Percentiles rank a stretch among this genome's conserved stretches.
Evolutionary conservation across 495 filamentous ascomycete species (phyloP).

Genomic region (Polyplosphaeria fusca): DNA sequence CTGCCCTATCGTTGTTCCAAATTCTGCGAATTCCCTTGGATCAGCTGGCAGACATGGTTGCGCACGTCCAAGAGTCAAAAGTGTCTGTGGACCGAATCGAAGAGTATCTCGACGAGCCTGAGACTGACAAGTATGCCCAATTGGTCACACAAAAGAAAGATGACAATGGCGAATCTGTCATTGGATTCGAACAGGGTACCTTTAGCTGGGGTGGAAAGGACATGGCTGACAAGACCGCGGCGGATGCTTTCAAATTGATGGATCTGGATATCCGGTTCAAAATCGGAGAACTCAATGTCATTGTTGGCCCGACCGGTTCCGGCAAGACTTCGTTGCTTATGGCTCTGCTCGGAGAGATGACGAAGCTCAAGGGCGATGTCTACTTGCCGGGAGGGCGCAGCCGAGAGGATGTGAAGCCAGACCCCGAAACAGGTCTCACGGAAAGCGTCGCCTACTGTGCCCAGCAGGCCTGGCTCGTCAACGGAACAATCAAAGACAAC

Average conservation of each 20-base stretch:
- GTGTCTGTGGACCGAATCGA: slow-evolving; percentile 97
- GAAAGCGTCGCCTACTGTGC: slow-evolving; percentile 96
- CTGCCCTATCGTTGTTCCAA: slow-evolving; percentile 90
- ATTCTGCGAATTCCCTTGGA: slow-evolving; percentile 93
- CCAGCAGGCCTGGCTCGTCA: slow-evolving; percentile 96
- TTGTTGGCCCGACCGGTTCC: slow-evolving; percentile 87
- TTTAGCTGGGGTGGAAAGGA: slow-evolving; percentile 82
- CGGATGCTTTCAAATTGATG: slow-evolving; percentile 74
- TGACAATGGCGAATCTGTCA: slow-evolving; percentile 57
- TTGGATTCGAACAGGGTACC: slow-evolving; percentile 80
- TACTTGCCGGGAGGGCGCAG: slow-evolving; percentile 78
- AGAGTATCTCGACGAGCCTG: slow-evolving; percentile 88
- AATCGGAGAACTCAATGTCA: slow-evolving; percentile 78
- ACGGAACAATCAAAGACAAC: slow-evolving; percentile 93
- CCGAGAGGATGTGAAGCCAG: slow-evolving; percentile 74
- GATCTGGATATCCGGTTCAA: slow-evolving; percentile 75
- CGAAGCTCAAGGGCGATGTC: slow-evolving; percentile 72
- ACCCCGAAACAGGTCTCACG: slow-evolving; percentile 80
- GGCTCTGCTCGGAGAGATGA: slow-evolving; percentile 98
- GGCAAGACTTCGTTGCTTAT: slow-evolving; percentile 95
- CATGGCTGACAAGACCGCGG: slow-evolving; percentile 55
- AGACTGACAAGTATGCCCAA: slow-evolving; percentile 95
- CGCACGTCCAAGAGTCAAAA: slow-evolving; percentile 95
- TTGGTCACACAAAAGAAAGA: slow-evolving; percentile 61
- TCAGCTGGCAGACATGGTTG: slow-evolving; percentile 97